Evolutionary conservation across 163 green algal genomes (phyloP), one percentile per base, ranked within the genome.

Genomic region (Chloromonas sp.): DNA sequence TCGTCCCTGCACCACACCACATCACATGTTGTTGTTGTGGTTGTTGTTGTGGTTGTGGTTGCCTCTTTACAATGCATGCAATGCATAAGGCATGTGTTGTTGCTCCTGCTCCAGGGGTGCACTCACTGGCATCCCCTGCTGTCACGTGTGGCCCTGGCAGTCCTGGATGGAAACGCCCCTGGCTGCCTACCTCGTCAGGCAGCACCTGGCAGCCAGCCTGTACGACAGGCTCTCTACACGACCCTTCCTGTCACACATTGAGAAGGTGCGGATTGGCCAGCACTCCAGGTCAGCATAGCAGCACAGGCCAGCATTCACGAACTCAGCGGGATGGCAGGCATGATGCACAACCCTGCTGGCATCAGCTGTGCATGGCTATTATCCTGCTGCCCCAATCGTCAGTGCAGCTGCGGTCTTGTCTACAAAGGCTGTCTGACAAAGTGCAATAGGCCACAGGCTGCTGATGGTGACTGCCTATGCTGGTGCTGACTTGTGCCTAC

Each of bases 181-280:
- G 0, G 93, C 95, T 14, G 94, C 91, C n/a, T 98, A 97, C 89
- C 89, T 99, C 57, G 86, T 99, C 82, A 91, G 97, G 1, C 97
- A 98, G 89, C 95, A 98, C 89, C 84, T 98, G 1, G 93, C 91
- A 81, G 90, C 93, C 82, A 97, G 93, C 87, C 89, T 99, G 82
- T 93, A 97, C 85, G 94, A 98, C 83, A 91, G 97, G 14, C 89
- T 99, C 57, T 94, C 91, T 87, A 96, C 95, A 1, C 89, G 97
- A 1, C 97, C 97, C 61, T 99, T 99, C 90, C 90, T 99, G 14
- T 94, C 89, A 62, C 77, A 87, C 15, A 82, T 95, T 2, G 96
- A 99, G 78, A 98, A 98, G 94, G 93, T 95, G 80, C 3, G 86
- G 61, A 0, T 0, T 59, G 71, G 8, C 8, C 8, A 11, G 11